phyloP scores from a whole-genome alignment of 371 early-diverging fungal species.

The Mucor piriformis region DNA sequence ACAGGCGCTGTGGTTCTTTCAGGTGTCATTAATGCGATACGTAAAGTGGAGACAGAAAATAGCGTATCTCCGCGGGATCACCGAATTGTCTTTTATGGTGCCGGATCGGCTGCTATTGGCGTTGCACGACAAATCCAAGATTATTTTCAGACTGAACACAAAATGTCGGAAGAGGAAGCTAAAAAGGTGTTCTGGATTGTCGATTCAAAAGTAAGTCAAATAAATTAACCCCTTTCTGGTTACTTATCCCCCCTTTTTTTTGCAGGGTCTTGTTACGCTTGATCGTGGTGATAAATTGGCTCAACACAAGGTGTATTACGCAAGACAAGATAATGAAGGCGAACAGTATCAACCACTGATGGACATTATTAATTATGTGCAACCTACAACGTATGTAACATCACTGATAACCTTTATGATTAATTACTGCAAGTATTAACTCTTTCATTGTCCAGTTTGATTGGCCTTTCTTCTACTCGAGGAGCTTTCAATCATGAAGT shows the following conservation, averaged over 20 bases:
- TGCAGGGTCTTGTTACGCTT: constrained; percentile 70
- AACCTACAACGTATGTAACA: constrained; percentile 49
- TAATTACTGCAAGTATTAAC: too few species aligned
- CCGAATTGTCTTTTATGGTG: constrained; percentile 87
- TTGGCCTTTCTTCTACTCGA: constrained; percentile 81
- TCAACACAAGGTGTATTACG: constrained; percentile 83
- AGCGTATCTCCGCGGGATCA: constrained; percentile 72
- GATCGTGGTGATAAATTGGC: constrained; percentile 88
- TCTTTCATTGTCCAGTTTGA: too few species aligned
- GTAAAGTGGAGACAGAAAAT: constrained; percentile 52
- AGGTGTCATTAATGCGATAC: constrained; percentile 90
- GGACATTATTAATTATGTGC: constrained; percentile 74
- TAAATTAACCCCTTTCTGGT: neutral
- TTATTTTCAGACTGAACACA: constrained; percentile 72
- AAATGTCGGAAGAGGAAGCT: constrained; percentile 75
- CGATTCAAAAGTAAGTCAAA: constrained; percentile 62
- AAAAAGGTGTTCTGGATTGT: constrained; percentile 84
- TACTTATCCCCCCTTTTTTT: neutral
- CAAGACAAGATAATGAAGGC: constrained; percentile 78
- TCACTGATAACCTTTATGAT: constrained; percentile 29
- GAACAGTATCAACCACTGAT: constrained; percentile 69
- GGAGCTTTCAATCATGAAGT: constrained; percentile 74
- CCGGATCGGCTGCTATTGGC: constrained; percentile 91
- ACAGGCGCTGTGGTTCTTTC: constrained; percentile 91
- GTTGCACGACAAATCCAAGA: constrained; percentile 85